Evolutionary conservation across 78 protist species (phyloP).

Genomic region (Guillardia theta): DNA sequence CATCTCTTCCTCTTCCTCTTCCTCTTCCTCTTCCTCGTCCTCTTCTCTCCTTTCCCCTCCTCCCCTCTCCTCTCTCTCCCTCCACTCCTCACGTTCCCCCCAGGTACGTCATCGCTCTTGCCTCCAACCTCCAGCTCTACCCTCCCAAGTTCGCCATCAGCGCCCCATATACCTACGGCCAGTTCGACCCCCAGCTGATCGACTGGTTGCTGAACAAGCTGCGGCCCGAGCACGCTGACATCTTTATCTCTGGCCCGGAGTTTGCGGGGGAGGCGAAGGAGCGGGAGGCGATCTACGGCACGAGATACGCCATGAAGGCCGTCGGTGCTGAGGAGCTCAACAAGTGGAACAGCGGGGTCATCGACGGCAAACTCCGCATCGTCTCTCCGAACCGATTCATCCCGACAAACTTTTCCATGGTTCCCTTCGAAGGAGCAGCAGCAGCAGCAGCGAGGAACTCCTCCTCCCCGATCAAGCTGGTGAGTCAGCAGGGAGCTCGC

Average conservation of each 20-base stretch:
- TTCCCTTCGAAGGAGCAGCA: not conserved
- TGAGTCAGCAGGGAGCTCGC: not conserved
- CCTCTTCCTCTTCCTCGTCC: not conserved
- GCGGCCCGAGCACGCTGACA: not conserved
- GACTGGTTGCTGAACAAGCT: not conserved
- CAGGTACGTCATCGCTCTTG: not conserved
- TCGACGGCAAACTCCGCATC: not conserved
- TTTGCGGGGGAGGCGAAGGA: conserved; percentile 5
- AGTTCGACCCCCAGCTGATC: conserved; percentile 43
- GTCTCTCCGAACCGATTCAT: conserved; percentile 32
- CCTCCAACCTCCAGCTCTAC: conserved; percentile 44
- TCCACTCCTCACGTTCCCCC: not conserved
- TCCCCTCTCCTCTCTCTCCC: not conserved
- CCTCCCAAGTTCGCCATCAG: conserved; percentile 36
- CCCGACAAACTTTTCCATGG: conserved; percentile 31
- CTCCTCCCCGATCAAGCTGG: not conserved
- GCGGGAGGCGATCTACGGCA: conserved; percentile 57
- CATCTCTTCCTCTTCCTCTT: not conserved
- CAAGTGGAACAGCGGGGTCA: not conserved
- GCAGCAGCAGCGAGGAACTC: not conserved
- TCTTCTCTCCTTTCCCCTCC: not conserved
- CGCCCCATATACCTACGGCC: conserved; percentile 1
- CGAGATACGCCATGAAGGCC: not conserved
- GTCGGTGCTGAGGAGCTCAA: not conserved
- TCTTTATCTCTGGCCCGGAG: not conserved